These are phyloP conservation scores for Lichtheimia ramosa DNA, from an alignment of 371 early-diverging fungal species.

Conservation along the genomic window DNA sequence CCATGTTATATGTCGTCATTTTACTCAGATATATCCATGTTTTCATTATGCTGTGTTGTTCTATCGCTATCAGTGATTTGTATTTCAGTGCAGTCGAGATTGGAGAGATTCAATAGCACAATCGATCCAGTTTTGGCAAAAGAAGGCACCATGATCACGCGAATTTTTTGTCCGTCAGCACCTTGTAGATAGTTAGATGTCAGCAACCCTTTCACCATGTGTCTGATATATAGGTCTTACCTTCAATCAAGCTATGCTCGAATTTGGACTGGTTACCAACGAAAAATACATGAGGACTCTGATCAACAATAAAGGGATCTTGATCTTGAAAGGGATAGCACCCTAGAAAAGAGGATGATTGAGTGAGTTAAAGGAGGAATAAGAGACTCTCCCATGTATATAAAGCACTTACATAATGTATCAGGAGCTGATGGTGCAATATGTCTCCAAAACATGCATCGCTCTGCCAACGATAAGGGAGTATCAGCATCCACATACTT, in stretches of 20 bases:
- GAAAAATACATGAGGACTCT: conserved; percentile 82
- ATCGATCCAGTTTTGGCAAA: conserved; percentile 62
- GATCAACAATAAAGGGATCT: conserved; percentile 83
- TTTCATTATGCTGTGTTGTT: neutral
- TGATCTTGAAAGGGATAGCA: conserved; percentile 82
- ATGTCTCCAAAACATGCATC: conserved; percentile 78
- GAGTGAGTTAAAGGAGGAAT: neutral
- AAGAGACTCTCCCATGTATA: too few relatives aligned
- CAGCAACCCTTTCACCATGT: neutral
- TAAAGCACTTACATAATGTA: conserved; percentile 71
- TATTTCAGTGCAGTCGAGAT: conserved; percentile 54
- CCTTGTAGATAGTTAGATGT: conserved; percentile 21
- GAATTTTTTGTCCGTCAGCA: conserved; percentile 47
- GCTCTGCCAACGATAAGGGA: conserved; percentile 68
- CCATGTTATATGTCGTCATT: neutral
- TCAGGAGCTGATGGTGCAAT: conserved; percentile 93
- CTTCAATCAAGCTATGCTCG: conserved; percentile 58
- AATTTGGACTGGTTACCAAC: conserved; percentile 88
- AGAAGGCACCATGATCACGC: conserved; percentile 68
- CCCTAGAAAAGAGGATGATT: conserved; percentile 44
- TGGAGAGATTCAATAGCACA: conserved; percentile 63
- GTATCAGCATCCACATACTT: conserved; percentile 60
- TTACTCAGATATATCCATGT: neutral
- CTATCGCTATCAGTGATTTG: neutral
- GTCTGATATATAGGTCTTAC: conserved; percentile 25